These are phyloP conservation scores for Fomitopsis serialis DNA, from an alignment of 768 basidiomycete genomes.

Conservation along the genomic window DNA sequence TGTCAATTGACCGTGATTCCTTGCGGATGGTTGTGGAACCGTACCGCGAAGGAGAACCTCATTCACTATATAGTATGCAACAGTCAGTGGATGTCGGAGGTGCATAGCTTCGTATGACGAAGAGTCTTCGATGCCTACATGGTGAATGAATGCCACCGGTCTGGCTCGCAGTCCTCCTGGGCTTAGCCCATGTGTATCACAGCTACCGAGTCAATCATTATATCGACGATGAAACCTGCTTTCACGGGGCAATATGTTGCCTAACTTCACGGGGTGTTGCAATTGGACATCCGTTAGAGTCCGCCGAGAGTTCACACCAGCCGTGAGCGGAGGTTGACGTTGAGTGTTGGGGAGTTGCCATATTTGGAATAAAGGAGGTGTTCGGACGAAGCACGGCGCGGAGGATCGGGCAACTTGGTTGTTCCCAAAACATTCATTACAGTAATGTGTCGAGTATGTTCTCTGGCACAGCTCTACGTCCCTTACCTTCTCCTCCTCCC, in stretches of 20 bases:
- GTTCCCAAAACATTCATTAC: conserved; percentile 16
- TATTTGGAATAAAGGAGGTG: conserved; percentile 19
- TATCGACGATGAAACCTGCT: too few species aligned
- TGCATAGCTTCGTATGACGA: neutral
- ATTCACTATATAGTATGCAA: too few species aligned
- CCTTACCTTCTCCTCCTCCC: conserved; percentile 14
- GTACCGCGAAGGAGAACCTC: too few species aligned
- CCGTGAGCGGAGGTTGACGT: neutral
- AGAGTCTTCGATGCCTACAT: neutral
- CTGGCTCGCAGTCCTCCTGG: too few species aligned
- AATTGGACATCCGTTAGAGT: neutral
- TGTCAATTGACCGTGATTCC: too few species aligned
- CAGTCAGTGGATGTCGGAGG: neutral
- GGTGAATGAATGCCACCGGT: neutral
- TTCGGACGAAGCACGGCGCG: conserved; percentile 7
- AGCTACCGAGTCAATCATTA: too few species aligned
- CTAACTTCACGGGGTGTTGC: too few species aligned
- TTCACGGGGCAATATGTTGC: too few species aligned
- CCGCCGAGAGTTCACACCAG: neutral
- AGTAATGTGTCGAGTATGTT: conserved; percentile 5
- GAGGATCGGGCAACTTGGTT: conserved; percentile 8
- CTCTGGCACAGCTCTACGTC: conserved; percentile 11
- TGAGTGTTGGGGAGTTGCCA: neutral
- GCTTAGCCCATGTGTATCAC: too few species aligned
- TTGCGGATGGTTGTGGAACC: too few species aligned